Percentiles rank a stretch among this genome's conserved stretches.
Conservation (phyloP, 108 stramenopile species). For the Cylindrotheca closterium region DNA sequence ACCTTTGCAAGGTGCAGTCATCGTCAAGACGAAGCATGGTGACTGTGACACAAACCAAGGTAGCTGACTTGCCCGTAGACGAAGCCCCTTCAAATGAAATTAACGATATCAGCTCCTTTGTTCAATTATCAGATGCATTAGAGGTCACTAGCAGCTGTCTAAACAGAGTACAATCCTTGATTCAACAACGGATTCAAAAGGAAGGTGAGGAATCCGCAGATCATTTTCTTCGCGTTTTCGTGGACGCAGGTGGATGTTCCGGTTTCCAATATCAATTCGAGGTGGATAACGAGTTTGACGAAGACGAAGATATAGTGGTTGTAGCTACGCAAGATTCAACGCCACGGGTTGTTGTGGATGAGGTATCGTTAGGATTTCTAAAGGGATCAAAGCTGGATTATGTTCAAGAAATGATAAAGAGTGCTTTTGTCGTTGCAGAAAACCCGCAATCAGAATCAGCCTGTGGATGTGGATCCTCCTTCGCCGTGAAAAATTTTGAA, state of each 20-base stretch:
- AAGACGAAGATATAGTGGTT: slow-evolving; percentile 62
- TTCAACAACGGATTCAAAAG: slow-evolving; percentile 18
- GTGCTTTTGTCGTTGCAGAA: slow-evolving; percentile 89
- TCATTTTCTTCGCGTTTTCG: slow-evolving; percentile 74
- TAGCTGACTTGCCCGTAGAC: slow-evolving; percentile 6
- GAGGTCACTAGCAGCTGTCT: slow-evolving; percentile 38
- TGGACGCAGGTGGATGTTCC: slow-evolving; percentile 89
- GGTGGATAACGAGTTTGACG: slow-evolving; percentile 52
- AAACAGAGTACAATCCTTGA: slow-evolving; percentile 30
- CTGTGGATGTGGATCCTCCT: slow-evolving; percentile 96
- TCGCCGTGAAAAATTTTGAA: slow-evolving; percentile 95
- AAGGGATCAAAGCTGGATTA: slow-evolving; percentile 93
- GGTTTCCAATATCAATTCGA: slow-evolving; percentile 90
- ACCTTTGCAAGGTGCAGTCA: too few species aligned
- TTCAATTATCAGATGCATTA: slow-evolving; percentile 21
- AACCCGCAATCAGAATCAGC: slow-evolving; percentile 96
- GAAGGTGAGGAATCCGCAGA: slow-evolving; percentile 4
- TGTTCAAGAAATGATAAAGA: slow-evolving; percentile 95
- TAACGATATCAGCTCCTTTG: background rate
- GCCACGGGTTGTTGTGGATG: slow-evolving; percentile 67
- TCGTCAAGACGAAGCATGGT: slow-evolving; percentile 26
- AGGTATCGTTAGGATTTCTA: slow-evolving; percentile 78
- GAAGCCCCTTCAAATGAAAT: background rate
- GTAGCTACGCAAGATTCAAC: slow-evolving; percentile 14
- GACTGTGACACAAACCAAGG: slow-evolving; percentile 25